A percentile compares a stretch with the other conserved stretches of the same genome.
These are phyloP conservation scores for Metroxylon sagu DNA, from an alignment of 176 grass and related monocot species.

Conservation along the genomic window DNA sequence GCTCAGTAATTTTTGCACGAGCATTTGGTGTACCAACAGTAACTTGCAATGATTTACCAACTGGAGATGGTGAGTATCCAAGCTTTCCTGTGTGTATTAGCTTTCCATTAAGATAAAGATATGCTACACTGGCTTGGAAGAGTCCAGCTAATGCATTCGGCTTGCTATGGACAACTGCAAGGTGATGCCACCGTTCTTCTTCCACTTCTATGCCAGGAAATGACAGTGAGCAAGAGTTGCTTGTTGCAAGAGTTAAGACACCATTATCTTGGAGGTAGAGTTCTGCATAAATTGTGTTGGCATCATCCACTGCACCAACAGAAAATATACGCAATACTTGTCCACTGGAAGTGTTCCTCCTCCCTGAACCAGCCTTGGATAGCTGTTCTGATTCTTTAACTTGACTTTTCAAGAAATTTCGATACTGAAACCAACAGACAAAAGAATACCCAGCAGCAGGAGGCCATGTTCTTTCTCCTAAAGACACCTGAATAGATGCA, in stretches of 20 bases:
- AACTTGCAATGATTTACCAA: conserved; percentile 96
- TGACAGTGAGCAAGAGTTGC: conserved; percentile 80
- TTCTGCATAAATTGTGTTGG: conserved; percentile 65
- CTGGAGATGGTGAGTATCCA: conserved; percentile 78
- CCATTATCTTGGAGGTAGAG: conserved; percentile 90
- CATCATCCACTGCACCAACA: conserved; percentile 78
- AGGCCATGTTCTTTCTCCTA: conserved; percentile 99
- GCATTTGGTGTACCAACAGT: conserved; percentile 73
- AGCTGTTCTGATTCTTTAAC: conserved; percentile 66
- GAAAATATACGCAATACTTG: conserved; percentile 92
- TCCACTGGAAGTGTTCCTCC: conserved; percentile 33
- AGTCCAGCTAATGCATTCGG: conserved; percentile 97
- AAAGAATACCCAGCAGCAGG: conserved; percentile 97
- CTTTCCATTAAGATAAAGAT: conserved; percentile 94
- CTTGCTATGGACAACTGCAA: conserved; percentile 96
- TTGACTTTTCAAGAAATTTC: conserved; percentile 64
- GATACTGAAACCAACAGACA: conserved; percentile 97
- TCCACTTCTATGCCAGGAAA: conserved; percentile 81
- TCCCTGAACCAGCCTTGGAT: conserved; percentile 38
- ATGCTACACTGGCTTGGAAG: conserved; percentile 92
- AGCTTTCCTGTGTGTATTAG: conserved; percentile 93
- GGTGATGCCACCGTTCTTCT: conserved; percentile 97
- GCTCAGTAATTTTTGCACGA: conserved; percentile 59
- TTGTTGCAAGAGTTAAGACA: conserved; percentile 83
- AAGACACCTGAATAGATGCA: conserved; percentile 94